Base-by-base conservation (phyloP, 106 monocot genomes). In the Dactylorhiza incarnata region DNA sequence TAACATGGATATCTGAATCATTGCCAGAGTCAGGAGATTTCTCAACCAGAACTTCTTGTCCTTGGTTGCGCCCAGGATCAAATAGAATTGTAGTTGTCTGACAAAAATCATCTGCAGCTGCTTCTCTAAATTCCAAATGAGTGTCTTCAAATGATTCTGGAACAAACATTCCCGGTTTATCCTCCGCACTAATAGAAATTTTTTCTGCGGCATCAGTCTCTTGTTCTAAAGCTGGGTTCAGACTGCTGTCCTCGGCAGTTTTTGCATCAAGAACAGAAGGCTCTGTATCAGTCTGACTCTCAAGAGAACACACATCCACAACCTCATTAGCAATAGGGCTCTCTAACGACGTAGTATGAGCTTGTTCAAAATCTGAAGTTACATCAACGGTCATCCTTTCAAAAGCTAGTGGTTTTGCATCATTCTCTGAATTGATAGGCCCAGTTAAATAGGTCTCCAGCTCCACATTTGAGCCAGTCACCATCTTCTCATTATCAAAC, bases 221-320 rank as follows among this genome's bases (percentile, higher is more conserved):
- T 8, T 59, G 37, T 37, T 59, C 58, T 20, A 22, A 56, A 72
- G 47, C 23, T 22, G 16, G 48, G 12, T 43, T 58, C 22, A 24
- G 7, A 24, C 74, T 19, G 54, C 58, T 81, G 48, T 81, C 77
- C 9, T 73, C 81, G 11, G 69, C 49, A 58, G 29, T 70, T 16
- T 73, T 78, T 6, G 73, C 74, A 66, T 77, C 81, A 74, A 74
- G 23, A 81, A 74, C 48, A 5, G 74, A 37, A 63, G 81, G 59
- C 9, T 81, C 77, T 9, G 74, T 66, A 78, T 78, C 62, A 70
- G 44, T 77, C 65, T 65, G 65, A 0, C 26, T 65, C 65, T 26
- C 29, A 25, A n/a, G 24, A 26, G 3, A 65, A 12, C 29, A 49
- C 52, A 65, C 22, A 65, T 24, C 29, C 29, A 65, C 29, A 65